Evolutionary conservation across 2,329 filamentous ascomycete species (phyloP), one percentile per base, ranked within the genome.

Genomic region (Zymoseptoria ardabiliae): DNA sequence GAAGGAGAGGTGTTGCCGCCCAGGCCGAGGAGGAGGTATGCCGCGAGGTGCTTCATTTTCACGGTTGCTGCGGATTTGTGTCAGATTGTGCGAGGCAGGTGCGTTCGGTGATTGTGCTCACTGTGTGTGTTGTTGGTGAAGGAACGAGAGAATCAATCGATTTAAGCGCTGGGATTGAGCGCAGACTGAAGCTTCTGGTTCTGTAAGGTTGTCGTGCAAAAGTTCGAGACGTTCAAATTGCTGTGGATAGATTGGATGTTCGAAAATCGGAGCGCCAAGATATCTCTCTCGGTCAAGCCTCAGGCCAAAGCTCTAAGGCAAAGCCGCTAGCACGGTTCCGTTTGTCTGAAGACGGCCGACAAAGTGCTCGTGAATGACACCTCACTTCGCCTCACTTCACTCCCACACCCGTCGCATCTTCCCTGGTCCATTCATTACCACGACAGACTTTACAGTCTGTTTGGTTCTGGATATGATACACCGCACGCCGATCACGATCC

Each of bases 141-240:
- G 71, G 86, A 91, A 92, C 89, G 88, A 83, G 89, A 92, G 89
- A 88, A 82, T 91, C 93, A 97, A 97, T 97, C 93, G 86, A 88
- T 96, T 97, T 96, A 96, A 97, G 93, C 93, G 91, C 90, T 78
- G 89, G 54, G 58, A 17, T 64, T 87, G 84, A 62, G 89, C 92
- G 93, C 93, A 96, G 93, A 97, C 93, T 97, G 93, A 95, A 85
- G 88, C 91, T 91, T 94, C 90, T 84, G 90, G 91, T 96, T 88
- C 89, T 50, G 73, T 65, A 45, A 60, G 53, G 28, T 53, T 28
- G 51, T 25, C 21, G 51, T 53, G 20, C 11, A 25, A 11, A 41
- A n/a, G 35, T 41, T 17, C 35, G 17, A 17, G 35, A 17, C 11
- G 10, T 5, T 13, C 17, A 45, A 45, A 45, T n/a, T 17, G 35